A percentile compares a stretch with the other conserved stretches of the same genome.
Conservation (phyloP, 768 basidiomycete genomes). For the Suillus fuscotomentosus region DNA sequence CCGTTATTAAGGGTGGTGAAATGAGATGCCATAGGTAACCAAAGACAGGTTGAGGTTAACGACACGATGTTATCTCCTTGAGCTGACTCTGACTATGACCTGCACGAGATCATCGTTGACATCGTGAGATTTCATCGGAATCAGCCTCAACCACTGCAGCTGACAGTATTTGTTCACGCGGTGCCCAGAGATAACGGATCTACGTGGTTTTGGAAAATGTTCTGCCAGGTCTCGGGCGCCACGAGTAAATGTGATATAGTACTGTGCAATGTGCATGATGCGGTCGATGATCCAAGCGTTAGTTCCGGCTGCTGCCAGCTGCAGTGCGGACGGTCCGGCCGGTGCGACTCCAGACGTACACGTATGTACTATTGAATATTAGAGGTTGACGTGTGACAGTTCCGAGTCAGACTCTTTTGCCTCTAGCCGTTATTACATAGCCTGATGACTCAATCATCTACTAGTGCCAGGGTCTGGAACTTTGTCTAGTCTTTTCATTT, state of each 20-base stretch:
- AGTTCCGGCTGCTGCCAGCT: too few relatives aligned
- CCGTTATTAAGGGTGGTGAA: constrained; percentile 63
- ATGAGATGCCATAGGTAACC: constrained; percentile 36
- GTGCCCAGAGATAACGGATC: neutral
- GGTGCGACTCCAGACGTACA: too few relatives aligned
- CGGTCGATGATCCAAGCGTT: too few relatives aligned
- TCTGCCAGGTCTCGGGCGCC: neutral
- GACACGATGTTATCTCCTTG: neutral
- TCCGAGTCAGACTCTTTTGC: too few relatives aligned
- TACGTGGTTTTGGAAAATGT: neutral
- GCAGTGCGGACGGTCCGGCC: too few relatives aligned
- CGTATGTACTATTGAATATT: too few relatives aligned
- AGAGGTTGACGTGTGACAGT: too few relatives aligned
- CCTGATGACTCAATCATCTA: too few relatives aligned
- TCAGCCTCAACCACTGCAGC: neutral
- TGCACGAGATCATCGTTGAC: neutral
- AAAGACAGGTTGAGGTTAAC: neutral
- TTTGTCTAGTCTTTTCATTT: neutral
- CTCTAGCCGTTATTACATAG: too few relatives aligned
- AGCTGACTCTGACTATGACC: neutral
- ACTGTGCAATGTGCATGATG: neutral
- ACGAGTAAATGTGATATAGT: neutral
- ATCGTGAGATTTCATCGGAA: neutral
- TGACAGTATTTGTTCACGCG: neutral
- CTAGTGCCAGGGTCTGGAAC: too few relatives aligned